phyloP scores from a whole-genome alignment of 2,329 filamentous ascomycete genomes.

The Claviceps sp. region DNA sequence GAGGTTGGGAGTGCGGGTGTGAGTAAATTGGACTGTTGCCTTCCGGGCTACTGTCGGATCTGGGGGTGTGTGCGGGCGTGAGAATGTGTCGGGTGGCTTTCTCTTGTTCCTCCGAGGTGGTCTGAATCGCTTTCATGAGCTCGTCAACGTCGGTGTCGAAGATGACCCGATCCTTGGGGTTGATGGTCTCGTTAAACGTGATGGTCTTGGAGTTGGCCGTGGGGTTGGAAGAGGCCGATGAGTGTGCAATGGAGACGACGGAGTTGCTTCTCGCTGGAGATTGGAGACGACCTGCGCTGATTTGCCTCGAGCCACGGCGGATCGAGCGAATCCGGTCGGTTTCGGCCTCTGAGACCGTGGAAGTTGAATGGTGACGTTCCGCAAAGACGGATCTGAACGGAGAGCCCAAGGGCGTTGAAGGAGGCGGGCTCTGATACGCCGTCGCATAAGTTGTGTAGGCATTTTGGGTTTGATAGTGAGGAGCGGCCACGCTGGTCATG shows the following conservation, averaged over 20 bases:
- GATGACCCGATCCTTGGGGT: constrained; percentile 37
- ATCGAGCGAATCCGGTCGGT: constrained; percentile 10
- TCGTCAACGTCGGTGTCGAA: constrained; percentile 78
- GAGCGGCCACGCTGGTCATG: constrained; percentile 27
- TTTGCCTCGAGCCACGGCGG: constrained; percentile 14
- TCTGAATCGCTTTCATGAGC: constrained; percentile 79
- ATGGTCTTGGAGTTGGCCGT: constrained; percentile 26
- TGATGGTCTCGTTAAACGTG: constrained; percentile 31
- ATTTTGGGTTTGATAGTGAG: constrained; percentile 28
- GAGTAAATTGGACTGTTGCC: constrained; percentile 11
- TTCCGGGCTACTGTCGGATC: constrained; percentile 3
- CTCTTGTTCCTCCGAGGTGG: constrained; percentile 35
- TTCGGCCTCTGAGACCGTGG: constrained; percentile 12
- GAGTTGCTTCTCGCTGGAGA: constrained; percentile 22
- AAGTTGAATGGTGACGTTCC: constrained; percentile 15
- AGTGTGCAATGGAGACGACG: constrained; percentile 13
- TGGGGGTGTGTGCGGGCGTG: constrained; percentile 12
- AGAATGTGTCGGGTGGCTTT: constrained; percentile 13
- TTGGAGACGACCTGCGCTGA: constrained; percentile 20
- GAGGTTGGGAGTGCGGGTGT: too few relatives aligned
- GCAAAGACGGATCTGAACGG: constrained; percentile 21
- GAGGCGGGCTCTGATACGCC: constrained; percentile 25
- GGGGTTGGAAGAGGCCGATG: constrained; percentile 15
- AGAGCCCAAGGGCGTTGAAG: constrained; percentile 19
- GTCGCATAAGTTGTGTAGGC: constrained; percentile 28